Conservation (phyloP, 2,329 filamentous ascomycete species). For the Cladophialophora immunda region DNA sequence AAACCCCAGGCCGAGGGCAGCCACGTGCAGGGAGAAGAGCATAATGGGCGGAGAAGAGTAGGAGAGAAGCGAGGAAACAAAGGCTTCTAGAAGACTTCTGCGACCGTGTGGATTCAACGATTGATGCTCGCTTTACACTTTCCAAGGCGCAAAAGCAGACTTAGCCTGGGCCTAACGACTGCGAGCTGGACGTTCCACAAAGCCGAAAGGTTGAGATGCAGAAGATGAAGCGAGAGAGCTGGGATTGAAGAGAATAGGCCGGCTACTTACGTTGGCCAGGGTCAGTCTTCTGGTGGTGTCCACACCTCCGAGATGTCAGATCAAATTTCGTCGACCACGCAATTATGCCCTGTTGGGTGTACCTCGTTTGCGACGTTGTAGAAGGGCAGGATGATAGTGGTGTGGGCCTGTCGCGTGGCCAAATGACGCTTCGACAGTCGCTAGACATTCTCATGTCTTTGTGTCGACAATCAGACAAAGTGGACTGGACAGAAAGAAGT, state of each 20-base stretch:
- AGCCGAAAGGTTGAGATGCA: background rate
- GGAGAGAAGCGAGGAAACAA: background rate
- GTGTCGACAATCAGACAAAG: background rate
- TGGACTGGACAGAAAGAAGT: slow-evolving; percentile 2
- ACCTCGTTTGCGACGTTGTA: background rate
- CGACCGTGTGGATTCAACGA: background rate
- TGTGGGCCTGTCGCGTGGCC: slow-evolving; percentile 5
- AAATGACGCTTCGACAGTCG: background rate
- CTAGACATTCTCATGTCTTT: background rate
- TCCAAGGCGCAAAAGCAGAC: background rate
- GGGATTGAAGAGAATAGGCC: background rate
- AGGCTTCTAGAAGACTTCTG: background rate
- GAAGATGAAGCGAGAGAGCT: slow-evolving; percentile 2
- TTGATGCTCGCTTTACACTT: background rate
- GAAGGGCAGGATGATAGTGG: background rate
- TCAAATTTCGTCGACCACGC: slow-evolving; percentile 8
- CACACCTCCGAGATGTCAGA: background rate
- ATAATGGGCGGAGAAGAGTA: slow-evolving; percentile 17
- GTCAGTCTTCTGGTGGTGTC: background rate
- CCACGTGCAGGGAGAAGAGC: slow-evolving; percentile 19
- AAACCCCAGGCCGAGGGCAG: slow-evolving; percentile 17
- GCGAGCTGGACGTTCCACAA: background rate
- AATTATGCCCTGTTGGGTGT: background rate
- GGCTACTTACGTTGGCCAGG: slow-evolving; percentile 8
- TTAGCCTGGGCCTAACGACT: background rate